Conservation (phyloP, 495 filamentous ascomycete genomes). For the Chlorociboria aeruginascens region DNA sequence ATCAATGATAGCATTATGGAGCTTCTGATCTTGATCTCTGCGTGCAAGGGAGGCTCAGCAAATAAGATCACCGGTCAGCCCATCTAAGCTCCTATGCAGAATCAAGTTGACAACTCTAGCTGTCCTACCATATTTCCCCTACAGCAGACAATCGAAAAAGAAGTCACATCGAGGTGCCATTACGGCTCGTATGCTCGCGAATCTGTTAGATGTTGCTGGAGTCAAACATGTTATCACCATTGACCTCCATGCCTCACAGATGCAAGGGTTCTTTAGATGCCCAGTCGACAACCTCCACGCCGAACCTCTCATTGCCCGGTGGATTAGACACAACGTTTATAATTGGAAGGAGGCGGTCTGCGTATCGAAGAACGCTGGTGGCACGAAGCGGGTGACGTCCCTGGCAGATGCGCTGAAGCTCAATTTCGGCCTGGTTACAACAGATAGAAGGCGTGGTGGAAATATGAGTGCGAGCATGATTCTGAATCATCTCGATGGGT, state of each 20-base stretch:
- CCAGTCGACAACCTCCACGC: conserved; percentile 97
- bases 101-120: conserved; percentile 36
- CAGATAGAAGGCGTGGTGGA: conserved; percentile 59
- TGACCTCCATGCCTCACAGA: conserved; percentile 92
- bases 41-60: conserved; percentile 93
- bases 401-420: conserved; percentile 92
- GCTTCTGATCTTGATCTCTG: conserved; percentile 95
- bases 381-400: conserved; percentile 94
- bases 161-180: conserved; percentile 95
- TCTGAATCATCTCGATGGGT: conserved; percentile 29
- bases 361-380: conserved; percentile 95
- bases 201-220: conserved; percentile 82
- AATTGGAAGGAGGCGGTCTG: conserved; percentile 88
- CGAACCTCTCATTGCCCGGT: conserved; percentile 89
- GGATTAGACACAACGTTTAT: conserved; percentile 80
- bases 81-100: not conserved
- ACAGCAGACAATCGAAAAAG: conserved; percentile 98
- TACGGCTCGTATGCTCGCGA: conserved; percentile 92
- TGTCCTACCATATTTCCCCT: conserved; percentile 97
- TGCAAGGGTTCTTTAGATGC: conserved; percentile 98
- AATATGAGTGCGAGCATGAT: conserved; percentile 62
- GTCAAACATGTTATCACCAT: conserved; percentile 97
- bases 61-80: conserved; percentile 86
- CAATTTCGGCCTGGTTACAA: conserved; percentile 95
- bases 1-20: conserved; percentile 99